These are phyloP conservation scores for Boletus holoroseus DNA, from an alignment of 1,284 basidiomycete species.

Conservation along the genomic window DNA sequence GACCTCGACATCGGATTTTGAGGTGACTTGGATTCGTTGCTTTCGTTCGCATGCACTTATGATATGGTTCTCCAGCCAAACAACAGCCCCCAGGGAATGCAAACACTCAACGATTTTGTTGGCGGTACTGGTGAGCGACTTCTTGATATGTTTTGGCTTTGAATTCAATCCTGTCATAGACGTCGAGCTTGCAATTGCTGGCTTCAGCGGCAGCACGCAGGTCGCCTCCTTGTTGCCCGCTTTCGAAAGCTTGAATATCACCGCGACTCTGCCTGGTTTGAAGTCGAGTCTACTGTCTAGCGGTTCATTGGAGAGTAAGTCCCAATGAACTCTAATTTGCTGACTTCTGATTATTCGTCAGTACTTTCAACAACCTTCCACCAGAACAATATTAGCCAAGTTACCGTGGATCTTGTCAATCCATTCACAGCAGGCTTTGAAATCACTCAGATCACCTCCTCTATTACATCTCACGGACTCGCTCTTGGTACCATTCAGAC, in stretches of 20 bases:
- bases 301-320: conserved; percentile 50
- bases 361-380: conserved; percentile 66
- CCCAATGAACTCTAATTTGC: not conserved
- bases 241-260: conserved; percentile 58
- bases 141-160: conserved; percentile 7
- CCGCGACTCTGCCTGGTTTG: conserved; percentile 59
- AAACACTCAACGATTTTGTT: conserved; percentile 69
- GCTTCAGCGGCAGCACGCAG: conserved; percentile 58
- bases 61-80: conserved; percentile 46
- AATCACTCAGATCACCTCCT: conserved; percentile 61
- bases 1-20: conserved; percentile 45
- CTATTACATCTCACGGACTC: conserved; percentile 61
- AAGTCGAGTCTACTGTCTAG: conserved; percentile 52
- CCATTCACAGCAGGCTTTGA: conserved; percentile 62
- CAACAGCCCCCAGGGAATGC: conserved; percentile 51
- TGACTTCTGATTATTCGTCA: conserved; percentile 18
- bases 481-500: conserved; percentile 61
- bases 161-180: conserved; percentile 33
- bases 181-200: conserved; percentile 49
- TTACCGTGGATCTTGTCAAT: conserved; percentile 61
- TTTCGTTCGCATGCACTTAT: not conserved
- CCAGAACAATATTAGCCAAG: conserved; percentile 60
- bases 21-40: conserved; percentile 30
- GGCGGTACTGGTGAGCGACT: conserved; percentile 43
- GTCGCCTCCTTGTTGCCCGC: conserved; percentile 58